Base-by-base conservation (phyloP, 495 filamentous ascomycete genomes). In the Articulospora tetracladia region DNA sequence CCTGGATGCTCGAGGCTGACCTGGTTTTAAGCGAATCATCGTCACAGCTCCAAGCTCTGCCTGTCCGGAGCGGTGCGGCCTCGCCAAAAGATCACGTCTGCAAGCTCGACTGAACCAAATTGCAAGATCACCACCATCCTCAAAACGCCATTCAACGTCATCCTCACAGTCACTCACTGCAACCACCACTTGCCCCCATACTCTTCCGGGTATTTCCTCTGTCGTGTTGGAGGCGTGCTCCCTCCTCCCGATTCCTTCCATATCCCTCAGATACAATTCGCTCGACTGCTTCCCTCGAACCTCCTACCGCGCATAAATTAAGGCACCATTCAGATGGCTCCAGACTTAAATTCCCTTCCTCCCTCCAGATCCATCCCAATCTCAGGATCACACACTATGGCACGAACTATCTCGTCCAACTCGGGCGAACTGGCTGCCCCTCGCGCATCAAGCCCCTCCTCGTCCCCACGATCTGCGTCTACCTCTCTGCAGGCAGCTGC, bases 321-420 rank as follows among this genome's bases (percentile, higher is more conserved):
- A 27, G 10, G 6, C 19, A 27, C 4, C 8, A 12, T 25, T 50
- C 47, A 24, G 25, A 87, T 88, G 83, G 76, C 79, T 57, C 89
- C 88, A 30, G 88, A 92, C 74, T 75, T 92, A 60, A 92, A 93
- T 69, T 90, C 87, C 32, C 81, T 92, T 32, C 86, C 87, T 53
- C 79, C 83, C 15, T 88, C 86, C 52, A 63, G 63, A 66, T 61
- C 65, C 48, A 68, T 60, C 48, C 69, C 72, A 61, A 67, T 58
- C 51, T 69, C 71, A 61, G 65, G 61, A 53, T 49, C 82, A 66
- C 53, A 79, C 78, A n/a, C 76, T 71, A 49, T 80, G 77, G 23
- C 74, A 54, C 69, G 59, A 68, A 64, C 69, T 58, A 64, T 69
- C 61, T 64, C 66, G 39, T 22, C n/a, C 22, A 68, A 65, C 50